Evolutionary conservation across 176 grass and related monocot genomes (phyloP).

Genomic region (Triticum monococcum): DNA sequence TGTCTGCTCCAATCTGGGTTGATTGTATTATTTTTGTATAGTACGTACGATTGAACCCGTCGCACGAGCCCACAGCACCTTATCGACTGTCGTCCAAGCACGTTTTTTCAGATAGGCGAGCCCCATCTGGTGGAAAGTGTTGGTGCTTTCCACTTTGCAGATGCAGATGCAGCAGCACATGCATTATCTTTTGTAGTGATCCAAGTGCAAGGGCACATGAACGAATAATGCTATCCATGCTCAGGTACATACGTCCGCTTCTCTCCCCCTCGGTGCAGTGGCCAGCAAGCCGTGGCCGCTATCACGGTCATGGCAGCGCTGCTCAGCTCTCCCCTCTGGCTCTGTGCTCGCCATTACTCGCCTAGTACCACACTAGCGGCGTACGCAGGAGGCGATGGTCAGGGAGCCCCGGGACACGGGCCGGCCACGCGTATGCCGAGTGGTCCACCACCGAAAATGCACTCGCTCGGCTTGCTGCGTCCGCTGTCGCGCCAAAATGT

Average conservation of each 20-base stretch:
- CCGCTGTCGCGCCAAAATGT: no score
- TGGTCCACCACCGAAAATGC: no score
- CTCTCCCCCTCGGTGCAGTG: background rate
- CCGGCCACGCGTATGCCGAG: no score
- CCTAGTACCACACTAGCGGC: background rate
- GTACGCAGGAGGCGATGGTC: no score
- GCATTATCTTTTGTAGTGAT: background rate
- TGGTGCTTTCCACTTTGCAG: background rate
- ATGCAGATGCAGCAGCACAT: background rate
- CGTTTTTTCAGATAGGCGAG: background rate
- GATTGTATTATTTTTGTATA: background rate
- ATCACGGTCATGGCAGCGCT: background rate
- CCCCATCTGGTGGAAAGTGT: background rate
- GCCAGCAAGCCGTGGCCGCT: background rate
- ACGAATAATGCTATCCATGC: background rate
- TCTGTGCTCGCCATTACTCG: no score
- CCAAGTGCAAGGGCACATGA: background rate
- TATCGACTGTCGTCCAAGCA: background rate
- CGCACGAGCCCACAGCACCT: background rate
- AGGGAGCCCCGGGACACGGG: no score
- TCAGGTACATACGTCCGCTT: background rate
- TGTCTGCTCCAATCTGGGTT: background rate
- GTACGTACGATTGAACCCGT: background rate
- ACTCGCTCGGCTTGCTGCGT: no score
- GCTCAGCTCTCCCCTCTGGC: background rate